These are phyloP conservation scores for Crataegus laevigata DNA, from an alignment of 306 rosid genomes.

Conservation along the genomic window DNA sequence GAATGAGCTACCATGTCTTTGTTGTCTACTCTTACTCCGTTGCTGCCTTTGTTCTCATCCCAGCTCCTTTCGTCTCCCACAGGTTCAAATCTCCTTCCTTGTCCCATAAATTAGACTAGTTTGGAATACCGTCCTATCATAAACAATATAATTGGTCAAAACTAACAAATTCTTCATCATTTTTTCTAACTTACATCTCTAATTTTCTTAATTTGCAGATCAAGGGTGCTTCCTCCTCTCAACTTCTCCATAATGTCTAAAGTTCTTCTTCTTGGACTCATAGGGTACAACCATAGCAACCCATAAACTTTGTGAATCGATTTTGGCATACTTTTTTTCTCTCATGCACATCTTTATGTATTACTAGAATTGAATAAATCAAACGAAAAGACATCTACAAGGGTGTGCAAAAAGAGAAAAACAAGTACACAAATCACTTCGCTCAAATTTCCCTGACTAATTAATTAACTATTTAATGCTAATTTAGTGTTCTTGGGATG, in stretches of 20 bases:
- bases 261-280: conserved; percentile 59
- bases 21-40: conserved; percentile 63
- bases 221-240: conserved; percentile 66
- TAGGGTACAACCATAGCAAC: conserved; percentile 36
- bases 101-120: too few relatives aligned
- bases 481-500: background rate
- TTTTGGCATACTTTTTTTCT: too few relatives aligned
- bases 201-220: conserved; percentile 27
- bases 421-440: too few relatives aligned
- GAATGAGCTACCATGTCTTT: conserved; percentile 78
- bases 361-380: too few relatives aligned
- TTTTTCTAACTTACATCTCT: background rate
- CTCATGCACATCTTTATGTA: too few relatives aligned
- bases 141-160: background rate
- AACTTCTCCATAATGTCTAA: conserved; percentile 46
- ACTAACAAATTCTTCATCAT: background rate
- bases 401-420: too few relatives aligned
- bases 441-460: too few relatives aligned
- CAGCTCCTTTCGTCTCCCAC: conserved; percentile 49
- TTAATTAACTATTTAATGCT: background rate
- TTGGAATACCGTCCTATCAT: too few relatives aligned
- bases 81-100: conserved; percentile 22
- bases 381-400: too few relatives aligned
- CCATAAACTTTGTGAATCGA: too few relatives aligned
- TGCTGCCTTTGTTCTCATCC: conserved; percentile 56